Evolutionary conservation across 1,284 basidiomycete species (phyloP).

Genomic region (Sphagnurus paluster): DNA sequence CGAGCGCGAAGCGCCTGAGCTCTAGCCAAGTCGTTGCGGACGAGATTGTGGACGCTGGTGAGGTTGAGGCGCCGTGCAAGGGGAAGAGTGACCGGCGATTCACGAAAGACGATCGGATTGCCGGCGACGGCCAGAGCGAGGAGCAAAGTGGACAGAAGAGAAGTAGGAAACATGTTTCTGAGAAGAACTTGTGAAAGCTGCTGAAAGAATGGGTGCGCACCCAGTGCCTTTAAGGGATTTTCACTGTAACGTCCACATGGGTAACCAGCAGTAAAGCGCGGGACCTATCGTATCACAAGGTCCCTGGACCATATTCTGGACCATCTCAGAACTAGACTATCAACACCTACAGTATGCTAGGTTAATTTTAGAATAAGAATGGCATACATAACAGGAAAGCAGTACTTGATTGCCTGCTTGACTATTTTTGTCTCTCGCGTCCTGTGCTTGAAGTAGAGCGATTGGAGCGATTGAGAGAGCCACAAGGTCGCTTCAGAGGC

Average conservation of each 20-base stretch:
- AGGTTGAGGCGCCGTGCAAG: slow-evolving; percentile 51
- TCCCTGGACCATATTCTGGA: no score
- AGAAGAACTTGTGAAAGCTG: background rate
- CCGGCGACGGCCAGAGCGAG: slow-evolving; percentile 46
- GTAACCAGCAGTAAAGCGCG: background rate
- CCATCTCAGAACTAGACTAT: no score
- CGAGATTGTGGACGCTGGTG: slow-evolving; percentile 43
- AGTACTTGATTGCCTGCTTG: background rate
- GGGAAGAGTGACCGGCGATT: slow-evolving; percentile 43
- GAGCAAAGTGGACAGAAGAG: slow-evolving; percentile 43
- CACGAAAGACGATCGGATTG: slow-evolving; percentile 42
- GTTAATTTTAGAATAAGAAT: slow-evolving; percentile 8
- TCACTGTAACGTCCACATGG: slow-evolving; percentile 5
- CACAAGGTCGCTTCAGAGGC: background rate
- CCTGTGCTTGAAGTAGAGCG: background rate
- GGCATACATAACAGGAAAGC: slow-evolving; percentile 3
- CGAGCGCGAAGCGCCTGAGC: slow-evolving; percentile 43
- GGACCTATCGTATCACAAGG: background rate
- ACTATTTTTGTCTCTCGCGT: background rate
- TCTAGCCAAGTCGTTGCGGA: slow-evolving; percentile 57
- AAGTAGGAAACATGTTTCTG: slow-evolving; percentile 27
- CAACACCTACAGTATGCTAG: no score
- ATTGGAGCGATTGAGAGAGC: background rate
- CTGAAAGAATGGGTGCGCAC: background rate
- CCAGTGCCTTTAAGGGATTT: slow-evolving; percentile 10